A percentile compares a stretch with the other conserved stretches of the same genome.
Conservation (phyloP, 352 stramenopile species). For the Phytophthora tubulina region DNA sequence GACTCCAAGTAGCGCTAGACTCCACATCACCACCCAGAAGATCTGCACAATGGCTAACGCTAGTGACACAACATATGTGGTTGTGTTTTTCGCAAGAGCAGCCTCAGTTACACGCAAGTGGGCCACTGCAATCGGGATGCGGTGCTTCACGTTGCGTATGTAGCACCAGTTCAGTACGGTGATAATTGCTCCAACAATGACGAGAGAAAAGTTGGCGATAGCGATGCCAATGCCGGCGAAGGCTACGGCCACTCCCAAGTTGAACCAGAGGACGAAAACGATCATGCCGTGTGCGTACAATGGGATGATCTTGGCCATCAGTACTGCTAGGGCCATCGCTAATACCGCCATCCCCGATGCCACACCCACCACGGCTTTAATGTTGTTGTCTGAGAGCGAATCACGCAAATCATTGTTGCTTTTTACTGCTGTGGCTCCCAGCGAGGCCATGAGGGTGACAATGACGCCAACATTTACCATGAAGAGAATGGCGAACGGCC, state of each 20-base stretch:
- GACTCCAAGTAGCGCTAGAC: conserved; percentile 81
- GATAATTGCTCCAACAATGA: conserved; percentile 56
- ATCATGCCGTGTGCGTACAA: conserved; percentile 74
- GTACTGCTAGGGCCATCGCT: conserved; percentile 42
- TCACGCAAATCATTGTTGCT: conserved; percentile 6
- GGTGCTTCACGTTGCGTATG: conserved; percentile 69
- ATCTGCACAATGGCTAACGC: conserved; percentile 86
- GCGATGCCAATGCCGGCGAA: conserved; percentile 61
- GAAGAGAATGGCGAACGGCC: conserved; percentile 78
- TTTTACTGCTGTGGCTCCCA: background rate
- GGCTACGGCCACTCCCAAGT: conserved; percentile 58
- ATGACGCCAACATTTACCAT: conserved; percentile 54
- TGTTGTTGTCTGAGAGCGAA: conserved; percentile 2
- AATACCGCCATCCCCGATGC: conserved; percentile 3
- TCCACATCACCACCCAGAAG: conserved; percentile 89
- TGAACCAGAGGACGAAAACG: conserved; percentile 79
- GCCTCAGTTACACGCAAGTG: conserved; percentile 88
- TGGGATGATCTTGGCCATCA: conserved; percentile 71
- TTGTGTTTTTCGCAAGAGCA: conserved; percentile 88
- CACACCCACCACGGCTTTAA: background rate
- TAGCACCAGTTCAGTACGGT: conserved; percentile 79
- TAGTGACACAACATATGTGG: conserved; percentile 82
- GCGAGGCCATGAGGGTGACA: conserved; percentile 1
- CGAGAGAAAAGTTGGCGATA: conserved; percentile 21
- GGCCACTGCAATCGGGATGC: conserved; percentile 92